Evolutionary conservation across 2,329 filamentous ascomycete species (phyloP).

Genomic region (Emergomyces orientalis): DNA sequence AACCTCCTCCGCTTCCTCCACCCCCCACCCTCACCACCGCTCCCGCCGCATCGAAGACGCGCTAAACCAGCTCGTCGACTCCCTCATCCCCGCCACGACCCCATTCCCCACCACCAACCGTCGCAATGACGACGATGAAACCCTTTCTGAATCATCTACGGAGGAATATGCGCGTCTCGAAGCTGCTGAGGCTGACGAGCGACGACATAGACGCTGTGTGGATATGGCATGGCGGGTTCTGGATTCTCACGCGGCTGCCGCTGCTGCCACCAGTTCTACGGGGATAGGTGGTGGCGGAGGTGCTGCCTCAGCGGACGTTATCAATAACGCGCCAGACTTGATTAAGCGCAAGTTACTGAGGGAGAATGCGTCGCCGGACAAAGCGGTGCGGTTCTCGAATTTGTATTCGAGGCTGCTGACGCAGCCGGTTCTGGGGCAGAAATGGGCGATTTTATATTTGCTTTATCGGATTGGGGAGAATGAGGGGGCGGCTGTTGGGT

Average conservation of each 20-base stretch:
- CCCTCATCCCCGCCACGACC: conserved; percentile 31
- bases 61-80: conserved; percentile 36
- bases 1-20: conserved; percentile 20
- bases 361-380: conserved; percentile 60
- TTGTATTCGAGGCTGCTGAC: conserved; percentile 81
- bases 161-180: conserved; percentile 28
- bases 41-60: conserved; percentile 37
- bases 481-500: background rate
- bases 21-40: conserved; percentile 19
- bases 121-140: conserved; percentile 25
- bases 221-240: conserved; percentile 33
- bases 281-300: conserved; percentile 12
- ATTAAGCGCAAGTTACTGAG: conserved; percentile 83
- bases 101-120: conserved; percentile 16
- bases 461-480: conserved; percentile 73
- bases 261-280: conserved; percentile 18
- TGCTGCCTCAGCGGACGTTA: conserved; percentile 34
- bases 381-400: conserved; percentile 78
- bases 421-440: conserved; percentile 86
- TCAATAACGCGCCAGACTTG: conserved; percentile 85
- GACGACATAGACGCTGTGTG: conserved; percentile 27
- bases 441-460: conserved; percentile 93
- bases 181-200: conserved; percentile 31
- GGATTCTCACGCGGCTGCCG: conserved; percentile 21
- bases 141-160: conserved; percentile 27